phyloP scores from a whole-genome alignment of 805 yeast genomes.

The Metschnikowia similis region DNA sequence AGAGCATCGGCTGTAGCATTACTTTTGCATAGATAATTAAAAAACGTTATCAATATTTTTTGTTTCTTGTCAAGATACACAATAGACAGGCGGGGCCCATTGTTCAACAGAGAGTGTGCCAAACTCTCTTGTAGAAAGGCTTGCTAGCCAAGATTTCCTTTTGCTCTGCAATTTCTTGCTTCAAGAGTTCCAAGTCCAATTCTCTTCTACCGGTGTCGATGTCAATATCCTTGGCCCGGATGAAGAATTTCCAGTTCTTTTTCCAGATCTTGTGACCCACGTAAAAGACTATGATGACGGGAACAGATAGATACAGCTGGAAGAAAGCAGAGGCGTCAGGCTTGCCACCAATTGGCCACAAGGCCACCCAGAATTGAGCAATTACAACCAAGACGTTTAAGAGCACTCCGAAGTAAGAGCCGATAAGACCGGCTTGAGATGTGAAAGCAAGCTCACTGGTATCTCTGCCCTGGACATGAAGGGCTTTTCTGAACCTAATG shows the following conservation, averaged over 20 bases:
- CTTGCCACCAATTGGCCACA: conserved; percentile 49
- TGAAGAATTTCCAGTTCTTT: conserved; percentile 28
- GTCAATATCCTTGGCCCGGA: conserved; percentile 31
- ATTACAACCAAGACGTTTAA: conserved; percentile 48
- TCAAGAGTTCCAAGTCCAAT: conserved; percentile 35
- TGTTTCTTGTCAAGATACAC: not conserved
- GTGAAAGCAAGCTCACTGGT: conserved; percentile 47
- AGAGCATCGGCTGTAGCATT: not conserved
- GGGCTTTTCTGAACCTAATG: conserved; percentile 25
- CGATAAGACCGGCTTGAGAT: conserved; percentile 49
- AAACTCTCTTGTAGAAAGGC: conserved; percentile 47
- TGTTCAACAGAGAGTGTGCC: conserved; percentile 53
- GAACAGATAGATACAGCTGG: conserved; percentile 59
- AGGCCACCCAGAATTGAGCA: conserved; percentile 65
- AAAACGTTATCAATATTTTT: not conserved
- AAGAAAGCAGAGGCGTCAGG: conserved; percentile 44
- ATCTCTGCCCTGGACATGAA: conserved; percentile 20
- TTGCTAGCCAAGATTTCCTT: conserved; percentile 43
- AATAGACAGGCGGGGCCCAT: too few species aligned
- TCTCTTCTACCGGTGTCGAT: conserved; percentile 38
- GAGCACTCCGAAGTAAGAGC: conserved; percentile 48
- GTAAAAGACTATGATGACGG: conserved; percentile 56
- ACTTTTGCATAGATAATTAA: not conserved
- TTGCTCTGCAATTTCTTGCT: conserved; percentile 52
- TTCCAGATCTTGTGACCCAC: conserved; percentile 54